Evolutionary conservation across 352 stramenopile species (phyloP).

Genomic region (Lagenidium giganteum): DNA sequence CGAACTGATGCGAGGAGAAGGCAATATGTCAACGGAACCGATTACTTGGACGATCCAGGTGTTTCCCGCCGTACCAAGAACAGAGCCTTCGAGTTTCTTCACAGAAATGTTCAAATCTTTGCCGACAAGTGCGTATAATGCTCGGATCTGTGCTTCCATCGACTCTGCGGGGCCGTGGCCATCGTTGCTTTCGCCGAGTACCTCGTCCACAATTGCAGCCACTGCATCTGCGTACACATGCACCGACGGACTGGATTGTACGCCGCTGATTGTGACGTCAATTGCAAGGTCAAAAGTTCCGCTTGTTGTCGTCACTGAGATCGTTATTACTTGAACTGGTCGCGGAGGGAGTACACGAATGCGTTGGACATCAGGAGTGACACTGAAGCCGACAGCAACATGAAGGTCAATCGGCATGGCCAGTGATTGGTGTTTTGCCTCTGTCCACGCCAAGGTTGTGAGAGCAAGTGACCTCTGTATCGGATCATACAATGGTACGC

Average conservation of each 20-base stretch:
- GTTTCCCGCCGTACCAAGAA: no score
- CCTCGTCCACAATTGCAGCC: slow-evolving; percentile 23
- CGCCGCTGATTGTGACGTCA: not conserved
- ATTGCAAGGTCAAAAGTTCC: slow-evolving; percentile 21
- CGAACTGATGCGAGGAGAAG: no score
- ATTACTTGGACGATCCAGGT: not conserved
- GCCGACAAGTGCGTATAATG: slow-evolving; percentile 16
- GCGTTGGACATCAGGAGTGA: slow-evolving; percentile 16
- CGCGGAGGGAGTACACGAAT: slow-evolving; percentile 7
- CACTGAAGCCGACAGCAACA: slow-evolving; percentile 5
- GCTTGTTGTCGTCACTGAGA: slow-evolving; percentile 1
- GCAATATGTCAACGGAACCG: no score
- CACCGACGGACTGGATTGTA: not conserved
- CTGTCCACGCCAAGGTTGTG: no score
- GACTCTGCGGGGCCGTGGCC: slow-evolving; percentile 20
- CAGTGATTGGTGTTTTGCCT: no score
- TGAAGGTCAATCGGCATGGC: no score
- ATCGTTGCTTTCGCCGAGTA: slow-evolving; percentile 17
- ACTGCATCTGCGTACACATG: slow-evolving; percentile 22
- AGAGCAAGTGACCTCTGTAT: no score
- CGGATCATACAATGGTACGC: no score
- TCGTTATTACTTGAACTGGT: slow-evolving; percentile 8
- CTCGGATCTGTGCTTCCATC: slow-evolving; percentile 20
- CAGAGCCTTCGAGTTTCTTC: no score
- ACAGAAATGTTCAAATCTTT: not conserved